Base-by-base conservation (phyloP, 305 asterid species). In the Solanum aculeatissimum region DNA sequence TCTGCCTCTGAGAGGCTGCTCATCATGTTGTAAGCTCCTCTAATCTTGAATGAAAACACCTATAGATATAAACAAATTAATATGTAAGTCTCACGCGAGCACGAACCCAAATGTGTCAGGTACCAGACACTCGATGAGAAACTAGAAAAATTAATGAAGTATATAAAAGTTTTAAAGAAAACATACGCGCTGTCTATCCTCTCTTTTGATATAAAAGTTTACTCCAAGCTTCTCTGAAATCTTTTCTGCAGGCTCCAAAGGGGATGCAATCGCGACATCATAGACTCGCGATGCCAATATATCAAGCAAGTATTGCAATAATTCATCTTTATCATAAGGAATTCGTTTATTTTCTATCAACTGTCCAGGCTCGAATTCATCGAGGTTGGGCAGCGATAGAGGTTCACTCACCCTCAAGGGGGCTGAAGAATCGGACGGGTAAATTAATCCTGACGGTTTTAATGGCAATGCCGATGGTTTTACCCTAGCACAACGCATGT, bases 1-100 rank as follows among this genome's bases (percentile, higher is more conserved):
- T 90, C 95, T 63, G 91, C 95, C 72, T 88, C 90, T 29, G 96
- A 88, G 84, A 95, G 92, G 85, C 89, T 95, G 3, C 95, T 95
- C 98, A 95, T 95, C 98, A 95, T 95, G 85, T 95, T 94, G 87
- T 95, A 95, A 68, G 98, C 98, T 35, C 98, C 98, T 80, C 98
- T 92, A 84, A 95, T 91, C 92, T 95, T 95, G 90, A 95, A 95
- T 12, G 98, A 95, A 90, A 87, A 92, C 84, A 90, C 96, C 96
- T 89, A 69, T 35, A 69, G 7, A 47, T 9, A 51, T 51, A 51
- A 14, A 51, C 6, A 35, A 35, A 35, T 35, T n/a, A n/a, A n/a
- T n/a, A n/a, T n/a, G n/a, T n/a, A 2, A 29, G 32, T 29, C 32
- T 29, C 32, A 29, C 40, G 7, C 7, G 40, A 35, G n/a, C 5